Base-by-base conservation (phyloP, 2,329 filamentous ascomycete genomes). In the Cephalotrichum gorgonifer region DNA sequence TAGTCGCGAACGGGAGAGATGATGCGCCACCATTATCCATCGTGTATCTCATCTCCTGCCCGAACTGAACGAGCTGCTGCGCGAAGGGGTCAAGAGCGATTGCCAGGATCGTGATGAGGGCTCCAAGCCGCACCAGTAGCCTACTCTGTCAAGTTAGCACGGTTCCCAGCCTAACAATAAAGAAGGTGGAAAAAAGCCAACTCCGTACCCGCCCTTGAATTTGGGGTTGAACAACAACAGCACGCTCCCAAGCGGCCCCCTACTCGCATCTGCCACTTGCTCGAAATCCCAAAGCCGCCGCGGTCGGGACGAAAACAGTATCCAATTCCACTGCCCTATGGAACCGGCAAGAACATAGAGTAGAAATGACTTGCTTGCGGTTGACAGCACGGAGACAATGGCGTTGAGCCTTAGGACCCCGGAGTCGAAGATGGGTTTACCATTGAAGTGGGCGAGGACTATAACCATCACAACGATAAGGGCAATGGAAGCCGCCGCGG, bases 251-350 rank as follows among this genome's bases (percentile, higher is more conserved):
- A 52, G 31, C 8, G 53, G 52, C 1, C 55, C 55, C 7, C 54
- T 51, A 44, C 51, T 54, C 6, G 55, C 54, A 11, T 50, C 51
- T 2, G 51, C 51, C 30, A 55, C 54, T 14, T 46, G 50, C 23
- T 56, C 54, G 27, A 55, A 54, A 33, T 54, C 54, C 6, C 49
- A 51, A 1, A 56, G 48, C n/a, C 38, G 31, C 11, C 53, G 46
- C 2, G 38, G 31, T 7, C 41, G 22, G 7, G 42, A 15, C 3
- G 43, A 28, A 17, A 56, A 56, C 11, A 56, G 23, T 8, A 55
- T 53, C 55, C 54, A 57, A 20, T 57, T 57, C 54, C 53, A 55
- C 39, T 56, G 54, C 2, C 49, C 50, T 31, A 56, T 52, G 38
- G 45, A 38, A n/a, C 52, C 54, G 12, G 52, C 51, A 17, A 53